A percentile compares a stretch with the other conserved stretches of the same genome.
Evolutionary conservation across 1,284 basidiomycete genomes (phyloP).

Genomic region (Marasmius fiardii): DNA sequence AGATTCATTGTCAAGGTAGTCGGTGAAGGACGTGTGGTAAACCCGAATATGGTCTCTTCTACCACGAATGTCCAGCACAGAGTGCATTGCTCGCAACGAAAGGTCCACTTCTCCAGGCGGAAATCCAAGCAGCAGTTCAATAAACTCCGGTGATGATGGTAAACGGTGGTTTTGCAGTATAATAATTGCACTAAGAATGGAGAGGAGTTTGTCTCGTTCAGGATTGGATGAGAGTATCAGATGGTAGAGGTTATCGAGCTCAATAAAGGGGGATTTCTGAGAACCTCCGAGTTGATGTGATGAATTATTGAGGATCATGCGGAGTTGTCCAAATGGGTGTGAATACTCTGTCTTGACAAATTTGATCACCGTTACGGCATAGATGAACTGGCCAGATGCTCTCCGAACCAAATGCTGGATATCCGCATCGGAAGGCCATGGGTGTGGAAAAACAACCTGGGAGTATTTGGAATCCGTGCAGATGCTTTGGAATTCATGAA

Average conservation of each 20-base stretch:
- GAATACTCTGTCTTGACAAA: conserved; percentile 2
- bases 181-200: conserved; percentile 1
- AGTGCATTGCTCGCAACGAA: conserved; percentile 9
- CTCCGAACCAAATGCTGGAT: conserved; percentile 2
- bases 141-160: not conserved
- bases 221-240: conserved; percentile 3
- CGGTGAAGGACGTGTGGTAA: conserved; percentile 6
- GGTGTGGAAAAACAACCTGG: not conserved
- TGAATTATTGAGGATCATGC: not conserved
- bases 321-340: conserved; percentile 4
- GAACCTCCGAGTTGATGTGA: not conserved
- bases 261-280: not conserved
- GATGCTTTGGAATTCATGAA: not conserved
- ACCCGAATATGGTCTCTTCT: not conserved
- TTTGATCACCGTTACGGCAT: conserved; percentile 9
- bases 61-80: conserved; percentile 1
- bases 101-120: not conserved
- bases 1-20: not conserved
- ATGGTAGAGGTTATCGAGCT: conserved; percentile 11
- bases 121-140: conserved; percentile 1
- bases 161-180: not conserved
- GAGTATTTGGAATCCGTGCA: not conserved
- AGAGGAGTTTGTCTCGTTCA: not conserved
- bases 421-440: conserved; percentile 7
- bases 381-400: conserved; percentile 13